Evolutionary conservation across 2,329 filamentous ascomycete genomes (phyloP), one percentile per base, ranked within the genome.

Genomic region (Rosellinia necatrix): DNA sequence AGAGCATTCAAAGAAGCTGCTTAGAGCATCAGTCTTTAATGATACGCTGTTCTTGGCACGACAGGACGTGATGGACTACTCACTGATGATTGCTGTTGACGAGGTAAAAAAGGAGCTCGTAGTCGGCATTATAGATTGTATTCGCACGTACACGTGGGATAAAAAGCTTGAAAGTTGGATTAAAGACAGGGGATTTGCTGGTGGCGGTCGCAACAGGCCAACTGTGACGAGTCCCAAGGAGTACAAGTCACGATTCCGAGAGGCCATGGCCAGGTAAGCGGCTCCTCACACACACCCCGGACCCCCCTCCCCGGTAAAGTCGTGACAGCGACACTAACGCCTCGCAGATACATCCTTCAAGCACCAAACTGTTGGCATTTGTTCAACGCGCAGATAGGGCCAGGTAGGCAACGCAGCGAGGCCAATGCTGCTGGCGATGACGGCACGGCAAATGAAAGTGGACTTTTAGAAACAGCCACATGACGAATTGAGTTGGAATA

Each of bases 101-200:
- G 94, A 97, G 71, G 81, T 82, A 32, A 84, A 86, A 61, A 92
- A 93, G 67, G 93, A 99, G 74, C 84, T 99, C 12, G 91, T 97
- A 12, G 92, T 99, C 2, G 94, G 94, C 4, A 97, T 99, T 68
- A 97, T 99, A 62, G 93, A 99, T 72, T 97, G 94, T 72, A 97
- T 99, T 64, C 86, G 94, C 52, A 99, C 94, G 0, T 99, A 97
- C 71, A 99, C 94, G 0, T 99, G 94, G 92, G 94, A 99, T 78
- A 99, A 99, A 81, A 97, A 97, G 71, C 83, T 99, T n/a, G 94
- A 99, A 76, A 94, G 89, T 51, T 99, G 94, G 94, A 97, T 99
- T 81, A 99, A 99, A 74, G 92, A 97, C 70, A 89, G 93, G 34
- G 94, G 90, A 0, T 91, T 92, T 67, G 89, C 84, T 0, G 86